Base-by-base conservation (phyloP, 2,329 filamentous ascomycete genomes). In the Thermomyces lanuginosus region DNA sequence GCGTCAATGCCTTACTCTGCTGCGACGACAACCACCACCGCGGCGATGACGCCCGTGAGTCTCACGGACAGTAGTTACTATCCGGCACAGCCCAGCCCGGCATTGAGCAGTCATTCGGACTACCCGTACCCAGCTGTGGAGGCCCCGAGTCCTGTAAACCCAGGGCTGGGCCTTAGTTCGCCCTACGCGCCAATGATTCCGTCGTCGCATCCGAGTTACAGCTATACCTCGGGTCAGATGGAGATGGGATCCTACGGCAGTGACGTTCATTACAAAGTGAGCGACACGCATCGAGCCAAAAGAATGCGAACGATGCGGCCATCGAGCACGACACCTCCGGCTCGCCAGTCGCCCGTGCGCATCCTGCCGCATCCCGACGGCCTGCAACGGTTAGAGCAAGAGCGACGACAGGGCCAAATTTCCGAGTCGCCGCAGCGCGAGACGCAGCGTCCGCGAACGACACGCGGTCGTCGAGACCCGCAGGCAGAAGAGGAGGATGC, bases 311-410 rank as follows among this genome's bases (percentile, higher is more conserved):
- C 30, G 15, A 40, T 37, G 11, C 40, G 42, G 26, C 38, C 40
- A 4, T 33, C 38, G 10, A 44, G 37, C 20, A 34, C 34, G 17
- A 40, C 36, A 8, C 30, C 36, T 19, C 27, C 34, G 11, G 20
- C 31, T 6, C 41, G 45, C 8, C 41, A 48, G 6, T 41, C 40
- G 1, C 52, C 50, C 2, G 37, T 56, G 18, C 39, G 29, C 15
- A 57, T 57, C 22, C 46, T 53, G 8, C 54, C 54, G 1, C 40
- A 57, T 19, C 54, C 53, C 10, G 45, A 48, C 22, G 53, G 53
- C 0, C 32, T 56, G n/a, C 42, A 49, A 30, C 46, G 48, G 16
- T 36, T 56, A 26, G 48, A 56, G 35, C 44, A 46, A 13, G 48
- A 55, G 32, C 45, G 50, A 17, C 38, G 39, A 18, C 37, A 42